These are phyloP conservation scores for Mortierella sp. DNA, from an alignment of 371 early-diverging fungal species.

Conservation along the genomic window DNA sequence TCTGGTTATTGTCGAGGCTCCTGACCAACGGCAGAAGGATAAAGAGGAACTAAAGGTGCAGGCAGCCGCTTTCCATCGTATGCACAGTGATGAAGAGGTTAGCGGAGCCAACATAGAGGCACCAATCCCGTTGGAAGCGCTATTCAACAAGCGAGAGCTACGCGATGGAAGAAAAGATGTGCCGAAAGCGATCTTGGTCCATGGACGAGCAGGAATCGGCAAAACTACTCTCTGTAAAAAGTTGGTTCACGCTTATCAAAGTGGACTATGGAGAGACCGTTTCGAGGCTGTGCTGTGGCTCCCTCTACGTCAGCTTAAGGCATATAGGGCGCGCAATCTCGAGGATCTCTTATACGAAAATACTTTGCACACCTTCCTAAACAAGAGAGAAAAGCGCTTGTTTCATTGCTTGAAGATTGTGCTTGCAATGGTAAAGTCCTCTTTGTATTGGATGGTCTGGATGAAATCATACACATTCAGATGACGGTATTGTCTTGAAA, in stretches of 20 bases:
- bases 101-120: too few relatives aligned
- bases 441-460: slow-evolving; percentile 33
- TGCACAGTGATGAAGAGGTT: too few relatives aligned
- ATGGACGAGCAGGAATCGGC: slow-evolving; percentile 8
- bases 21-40: slow-evolving; percentile 21
- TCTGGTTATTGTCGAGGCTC: slow-evolving; percentile 17
- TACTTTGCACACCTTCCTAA: background rate
- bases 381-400: background rate
- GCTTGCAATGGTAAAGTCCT: slow-evolving; percentile 19
- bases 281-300: slow-evolving; percentile 33
- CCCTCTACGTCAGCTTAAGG: slow-evolving; percentile 22
- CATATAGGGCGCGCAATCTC: slow-evolving; percentile 12
- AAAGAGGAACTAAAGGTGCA: too few relatives aligned
- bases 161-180: slow-evolving; percentile 13
- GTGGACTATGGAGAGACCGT: slow-evolving; percentile 10
- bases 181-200: slow-evolving; percentile 21
- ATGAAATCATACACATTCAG: slow-evolving; percentile 13
- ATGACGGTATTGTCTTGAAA: background rate
- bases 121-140: too few relatives aligned
- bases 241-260: slow-evolving; percentile 13
- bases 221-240: slow-evolving; percentile 31
- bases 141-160: slow-evolving; percentile 22
- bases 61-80: too few relatives aligned
- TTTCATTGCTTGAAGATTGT: slow-evolving; percentile 1
- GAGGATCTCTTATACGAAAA: slow-evolving; percentile 16